Base-by-base conservation (phyloP, 2,329 filamentous ascomycete species). In the Ciborinia camelliae region DNA sequence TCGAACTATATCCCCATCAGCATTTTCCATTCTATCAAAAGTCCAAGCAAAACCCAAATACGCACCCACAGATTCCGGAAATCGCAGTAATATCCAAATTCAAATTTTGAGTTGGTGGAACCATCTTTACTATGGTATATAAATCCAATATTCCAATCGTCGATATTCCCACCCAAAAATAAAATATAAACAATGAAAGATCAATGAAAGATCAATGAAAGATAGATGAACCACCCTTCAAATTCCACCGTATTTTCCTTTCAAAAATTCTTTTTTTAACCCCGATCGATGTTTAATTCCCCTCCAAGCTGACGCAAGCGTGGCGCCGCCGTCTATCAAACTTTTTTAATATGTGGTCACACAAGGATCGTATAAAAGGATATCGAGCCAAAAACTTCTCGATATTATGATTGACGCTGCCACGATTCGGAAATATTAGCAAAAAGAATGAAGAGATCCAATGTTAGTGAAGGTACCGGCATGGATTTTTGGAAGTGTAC, bases 1-100 rank as follows among this genome's bases (percentile, higher is more conserved):
- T 93, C 10, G 93, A 97, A 43, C 93, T 91, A 72, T 39, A 35
- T 64, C 15, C 39, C 12, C 20, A 45, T 73, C 30, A 72, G 66
- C 37, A 55, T 23, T 26, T 48, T 20, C 28, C 18, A 41, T 18
- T 18, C 4, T 6, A 60, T 60, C 32, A 9, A 18, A n/a, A n/a
- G 1, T n/a, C 15, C 20, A 28, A 39, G 2, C 12, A 6, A n/a
- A 37, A 3, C 15, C 2, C 4, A 5, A 59, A 53, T 26, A 72
- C 85, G 72, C 77, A 90, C 89, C 90, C 94, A 78, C 90, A 92
- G 72, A 97, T 97, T 63, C 94, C 94, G 71, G 91, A 96, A 73
- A 97, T 87, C 67, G 93, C 92, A 75, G 95, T 91, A 66, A 97
- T 88, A 76, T 97, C 90, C 71, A 97, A 82, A 77, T 90, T 89